Evolutionary conservation across 75 land plant species (phyloP), one percentile per base, ranked within the genome.

Genomic region (Azolla pinnata): DNA sequence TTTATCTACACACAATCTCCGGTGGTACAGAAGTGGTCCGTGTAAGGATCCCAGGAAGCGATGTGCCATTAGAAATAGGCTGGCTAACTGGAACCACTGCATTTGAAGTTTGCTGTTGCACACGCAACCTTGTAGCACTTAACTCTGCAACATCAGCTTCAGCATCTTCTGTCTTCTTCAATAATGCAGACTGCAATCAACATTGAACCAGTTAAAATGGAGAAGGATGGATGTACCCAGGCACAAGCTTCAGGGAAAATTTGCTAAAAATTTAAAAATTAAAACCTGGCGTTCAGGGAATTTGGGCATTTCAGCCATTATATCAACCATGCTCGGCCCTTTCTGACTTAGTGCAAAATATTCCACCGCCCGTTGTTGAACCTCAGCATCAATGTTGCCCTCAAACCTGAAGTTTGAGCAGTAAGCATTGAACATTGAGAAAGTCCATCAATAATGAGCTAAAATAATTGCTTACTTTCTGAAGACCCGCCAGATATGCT

Each of bases 241-340:
- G n/a, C n/a, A n/a, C n/a, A n/a, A n/a, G n/a, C n/a, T n/a, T n/a
- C n/a, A n/a, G n/a, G n/a, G n/a, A n/a, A n/a, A n/a, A n/a, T n/a
- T n/a, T n/a, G n/a, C n/a, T n/a, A n/a, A n/a, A n/a, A n/a, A n/a
- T n/a, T n/a, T n/a, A 25, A 21, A 29, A 33, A 20, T 33, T 54
- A 50, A 35, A 61, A 95, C 99, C 86, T 95, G 84, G 42, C 99
- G 81, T 65, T 95, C 97, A 54, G 99, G 97, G 63, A 95, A 95
- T 64, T 90, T 90, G 3, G 99, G 99, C 99, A 95, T 95, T 75
- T 95, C 99, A 59, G 92, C 99, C 64, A 95, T 72, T 45, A 95
- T 76, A 66, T 95, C 99, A 73, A 82, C 75, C 57, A 84, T 62
- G 33, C 76, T 74, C 47, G 85, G 79, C 34, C 99, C 99, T 76